Percentiles rank a stretch among this genome's conserved stretches.
phyloP scores from a whole-genome alignment of 345 rosid genomes.

The Citrus australasica region DNA sequence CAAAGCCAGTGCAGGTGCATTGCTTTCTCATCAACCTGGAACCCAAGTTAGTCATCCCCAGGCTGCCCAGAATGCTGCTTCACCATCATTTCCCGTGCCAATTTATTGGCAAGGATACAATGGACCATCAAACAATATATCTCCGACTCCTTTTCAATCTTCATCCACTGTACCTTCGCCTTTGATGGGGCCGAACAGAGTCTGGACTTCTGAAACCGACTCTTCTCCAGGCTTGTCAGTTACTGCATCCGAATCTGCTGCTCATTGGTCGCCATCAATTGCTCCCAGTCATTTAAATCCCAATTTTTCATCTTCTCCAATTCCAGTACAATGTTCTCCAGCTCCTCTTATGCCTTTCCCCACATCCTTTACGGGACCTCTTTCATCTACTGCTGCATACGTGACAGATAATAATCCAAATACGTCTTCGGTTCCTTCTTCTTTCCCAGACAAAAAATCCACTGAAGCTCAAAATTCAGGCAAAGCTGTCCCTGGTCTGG shows the following conservation, averaged over 20 bases:
- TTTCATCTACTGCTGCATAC: conserved; percentile 14
- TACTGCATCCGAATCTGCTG: conserved; percentile 19
- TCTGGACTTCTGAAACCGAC: conserved; percentile 1
- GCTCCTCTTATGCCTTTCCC: conserved; percentile 9
- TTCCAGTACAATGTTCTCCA: conserved; percentile 9
- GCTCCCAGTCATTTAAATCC: conserved; percentile 13
- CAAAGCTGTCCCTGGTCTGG: conserved; percentile 6
- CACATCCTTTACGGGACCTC: neutral
- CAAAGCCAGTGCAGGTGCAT: conserved; percentile 13
- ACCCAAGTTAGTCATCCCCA: conserved; percentile 18
- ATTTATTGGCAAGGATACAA: conserved; percentile 21
- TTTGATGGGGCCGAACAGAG: conserved; percentile 14
- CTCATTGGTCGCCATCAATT: conserved; percentile 2
- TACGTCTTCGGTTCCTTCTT: conserved; percentile 10
- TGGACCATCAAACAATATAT: conserved; percentile 11
- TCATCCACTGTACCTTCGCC: conserved; percentile 17
- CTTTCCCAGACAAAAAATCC: conserved; percentile 11
- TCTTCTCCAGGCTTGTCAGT: conserved; percentile 8
- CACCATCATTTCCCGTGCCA: conserved; percentile 15
- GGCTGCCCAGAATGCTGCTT: conserved; percentile 15
- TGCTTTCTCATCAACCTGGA: conserved; percentile 16
- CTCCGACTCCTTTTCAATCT: conserved; percentile 17
- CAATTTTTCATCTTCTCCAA: neutral
- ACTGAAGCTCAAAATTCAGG: conserved; percentile 13
- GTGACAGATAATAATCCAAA: conserved; percentile 2